A percentile compares a stretch with the other conserved stretches of the same genome.
Evolutionary conservation across 495 filamentous ascomycete genomes (phyloP).

Genomic region (Neurospora sp.): DNA sequence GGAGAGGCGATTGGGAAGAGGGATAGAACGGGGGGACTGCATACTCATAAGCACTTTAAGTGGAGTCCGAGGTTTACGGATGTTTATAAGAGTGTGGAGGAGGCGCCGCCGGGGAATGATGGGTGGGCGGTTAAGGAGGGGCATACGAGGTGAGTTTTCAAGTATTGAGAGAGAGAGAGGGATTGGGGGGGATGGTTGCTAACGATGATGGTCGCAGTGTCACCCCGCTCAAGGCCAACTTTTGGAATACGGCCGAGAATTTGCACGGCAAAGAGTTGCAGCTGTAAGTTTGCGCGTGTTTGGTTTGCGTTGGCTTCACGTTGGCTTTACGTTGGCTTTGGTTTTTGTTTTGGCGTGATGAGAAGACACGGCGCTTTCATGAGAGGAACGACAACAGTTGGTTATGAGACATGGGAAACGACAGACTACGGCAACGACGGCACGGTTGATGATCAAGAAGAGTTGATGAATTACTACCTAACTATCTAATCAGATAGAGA

Average conservation of each 20-base stretch:
- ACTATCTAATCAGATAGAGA: constrained; percentile 14
- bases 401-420: neutral
- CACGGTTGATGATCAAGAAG: neutral
- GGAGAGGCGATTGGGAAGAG: constrained; percentile 11
- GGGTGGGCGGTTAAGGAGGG: constrained; percentile 88
- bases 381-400: neutral
- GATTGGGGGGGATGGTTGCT: neutral
- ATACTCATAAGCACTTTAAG: constrained; percentile 79
- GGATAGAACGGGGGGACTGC: constrained; percentile 12
- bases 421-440: neutral
- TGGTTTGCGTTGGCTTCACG: neutral
- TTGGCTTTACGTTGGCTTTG: too few species aligned
- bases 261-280: constrained; percentile 64
- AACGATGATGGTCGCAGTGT: constrained; percentile 45
- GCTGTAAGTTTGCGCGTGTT: constrained; percentile 56
- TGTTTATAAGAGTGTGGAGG: constrained; percentile 74
- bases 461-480: neutral
- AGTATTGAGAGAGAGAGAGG: neutral
- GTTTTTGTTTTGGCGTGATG: neutral
- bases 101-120: constrained; percentile 75
- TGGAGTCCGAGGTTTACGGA: constrained; percentile 85
- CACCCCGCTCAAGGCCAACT: constrained; percentile 85
- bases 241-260: constrained; percentile 62
- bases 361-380: neutral
- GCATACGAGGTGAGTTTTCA: constrained; percentile 63